Base-by-base conservation (phyloP, 78 protist species). In the Goniomonas avonlea region DNA sequence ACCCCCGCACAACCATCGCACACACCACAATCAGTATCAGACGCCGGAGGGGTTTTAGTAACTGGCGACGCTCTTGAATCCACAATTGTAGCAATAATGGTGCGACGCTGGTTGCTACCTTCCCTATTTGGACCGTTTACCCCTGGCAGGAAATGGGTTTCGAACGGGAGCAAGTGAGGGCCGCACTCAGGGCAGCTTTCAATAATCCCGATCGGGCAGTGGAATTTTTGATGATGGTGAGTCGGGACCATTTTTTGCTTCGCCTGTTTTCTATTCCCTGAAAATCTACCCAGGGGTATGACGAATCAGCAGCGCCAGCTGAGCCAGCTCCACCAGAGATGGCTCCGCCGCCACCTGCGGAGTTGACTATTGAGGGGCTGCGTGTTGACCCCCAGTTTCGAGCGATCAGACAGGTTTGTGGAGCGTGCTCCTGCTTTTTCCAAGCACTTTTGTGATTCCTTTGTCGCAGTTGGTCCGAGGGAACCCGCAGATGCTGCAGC, bases 181-280 rank as follows among this genome's bases (percentile, higher is more conserved):
- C 66, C 23, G 92, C 93, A 1, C 73, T 92, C 32, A 58, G 86
- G 40, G 88, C 90, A 0, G 81, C 92, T 0, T 92, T 82, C 80
- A 88, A 91, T 61, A 92, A 92, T 75, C 87, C 93, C 37, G 91
- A 92, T 47, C 89, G 93, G 34, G 95, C 95, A 0, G 90, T 82
- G 5, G 95, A 92, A 25, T 82, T 81, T 76, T 81, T 91, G 32
- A 39, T 86, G 21, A 27, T 77, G 47, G 92, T 43, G 50, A 43
- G 50, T n/a, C n/a, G n/a, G n/a, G n/a, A n/a, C 8, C 43, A 74
- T 61, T 59, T 34, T 74, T 25, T 31, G 31, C 61, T 81, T 80
- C 3, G 9, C n/a, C 37, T 81, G 60, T 80, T 39, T 37, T 80
- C 45, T 65, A 9, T n/a, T 53, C 59, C 59, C 59, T 3, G 59